Percentiles rank a stretch among this genome's conserved stretches.
phyloP scores from a whole-genome alignment of 495 filamentous ascomycete species.

The Trichoderma asperelloides region DNA sequence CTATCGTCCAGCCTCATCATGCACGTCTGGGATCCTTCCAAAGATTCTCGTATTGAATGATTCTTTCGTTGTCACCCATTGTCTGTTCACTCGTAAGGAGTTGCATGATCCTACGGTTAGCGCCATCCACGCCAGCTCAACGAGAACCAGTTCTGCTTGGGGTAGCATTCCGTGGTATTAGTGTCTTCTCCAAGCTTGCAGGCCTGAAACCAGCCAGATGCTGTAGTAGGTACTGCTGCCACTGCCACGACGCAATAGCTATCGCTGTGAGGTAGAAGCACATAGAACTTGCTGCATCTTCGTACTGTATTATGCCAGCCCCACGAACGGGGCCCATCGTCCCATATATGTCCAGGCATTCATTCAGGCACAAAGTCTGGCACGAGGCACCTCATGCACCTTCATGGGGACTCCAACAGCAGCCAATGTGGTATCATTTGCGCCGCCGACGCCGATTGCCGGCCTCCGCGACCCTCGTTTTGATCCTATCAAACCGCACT shows the following conservation, averaged over 20 bases:
- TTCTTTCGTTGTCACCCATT: neutral
- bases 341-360: neutral
- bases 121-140: neutral
- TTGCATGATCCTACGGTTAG: neutral
- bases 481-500: neutral
- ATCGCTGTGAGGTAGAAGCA: neutral
- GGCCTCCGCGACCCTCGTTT: neutral
- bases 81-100: neutral
- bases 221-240: too few relatives aligned
- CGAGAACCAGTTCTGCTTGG: neutral
- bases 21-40: neutral
- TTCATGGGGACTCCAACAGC: neutral
- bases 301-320: neutral
- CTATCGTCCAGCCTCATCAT: neutral
- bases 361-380: neutral
- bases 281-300: neutral
- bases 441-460: neutral
- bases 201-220: too few relatives aligned
- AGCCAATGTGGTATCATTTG: conserved; percentile 1
- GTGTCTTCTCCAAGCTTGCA: neutral
- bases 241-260: too few relatives aligned
- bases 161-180: neutral
- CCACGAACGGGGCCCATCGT: neutral
- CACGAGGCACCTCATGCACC: neutral
- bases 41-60: neutral